A percentile compares a stretch with the other conserved stretches of the same genome.
phyloP scores from a whole-genome alignment of 2,329 filamentous ascomycete genomes.

The Didymella exigua region DNA sequence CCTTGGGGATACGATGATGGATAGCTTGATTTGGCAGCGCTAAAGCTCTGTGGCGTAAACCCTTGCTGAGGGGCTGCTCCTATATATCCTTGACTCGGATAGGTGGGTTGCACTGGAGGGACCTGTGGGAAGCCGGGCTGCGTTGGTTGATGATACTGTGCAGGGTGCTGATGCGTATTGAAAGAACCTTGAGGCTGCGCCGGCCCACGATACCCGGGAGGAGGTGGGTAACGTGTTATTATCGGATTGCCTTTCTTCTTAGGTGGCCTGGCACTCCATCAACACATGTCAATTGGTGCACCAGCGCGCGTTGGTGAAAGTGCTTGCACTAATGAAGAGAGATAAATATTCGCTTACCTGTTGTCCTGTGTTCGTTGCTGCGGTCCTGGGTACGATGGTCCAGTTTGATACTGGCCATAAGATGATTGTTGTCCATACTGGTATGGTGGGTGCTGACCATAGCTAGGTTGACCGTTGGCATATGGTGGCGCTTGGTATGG shows the following conservation, averaged over 20 bases:
- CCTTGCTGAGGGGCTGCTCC: constrained; percentile 25
- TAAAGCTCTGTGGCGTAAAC: constrained; percentile 35
- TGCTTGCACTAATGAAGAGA: not conserved
- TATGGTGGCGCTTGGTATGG: constrained; percentile 43
- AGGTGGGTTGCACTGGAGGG: constrained; percentile 25
- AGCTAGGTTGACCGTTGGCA: constrained; percentile 29
- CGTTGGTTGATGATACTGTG: constrained; percentile 33
- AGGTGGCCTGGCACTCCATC: constrained; percentile 31
- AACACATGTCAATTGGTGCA: constrained; percentile 19
- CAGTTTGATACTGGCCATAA: constrained; percentile 40
- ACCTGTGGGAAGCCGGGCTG: constrained; percentile 38
- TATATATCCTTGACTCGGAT: constrained; percentile 32
- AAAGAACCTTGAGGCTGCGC: constrained; percentile 41
- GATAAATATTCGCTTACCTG: constrained; percentile 35
- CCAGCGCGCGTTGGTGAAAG: not conserved
- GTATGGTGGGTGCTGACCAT: constrained; percentile 35
- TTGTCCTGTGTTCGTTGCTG: constrained; percentile 36
- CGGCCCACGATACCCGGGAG: constrained; percentile 53
- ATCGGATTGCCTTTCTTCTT: constrained; percentile 57
- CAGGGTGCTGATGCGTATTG: constrained; percentile 30
- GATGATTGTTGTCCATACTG: constrained; percentile 42
- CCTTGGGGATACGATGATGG: constrained; percentile 28
- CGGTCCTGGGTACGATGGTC: constrained; percentile 29
- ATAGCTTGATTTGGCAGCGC: constrained; percentile 28
- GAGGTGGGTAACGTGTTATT: constrained; percentile 57